Conservation (phyloP, 176 grass and related monocot genomes). For the Lolium multiflorum region DNA sequence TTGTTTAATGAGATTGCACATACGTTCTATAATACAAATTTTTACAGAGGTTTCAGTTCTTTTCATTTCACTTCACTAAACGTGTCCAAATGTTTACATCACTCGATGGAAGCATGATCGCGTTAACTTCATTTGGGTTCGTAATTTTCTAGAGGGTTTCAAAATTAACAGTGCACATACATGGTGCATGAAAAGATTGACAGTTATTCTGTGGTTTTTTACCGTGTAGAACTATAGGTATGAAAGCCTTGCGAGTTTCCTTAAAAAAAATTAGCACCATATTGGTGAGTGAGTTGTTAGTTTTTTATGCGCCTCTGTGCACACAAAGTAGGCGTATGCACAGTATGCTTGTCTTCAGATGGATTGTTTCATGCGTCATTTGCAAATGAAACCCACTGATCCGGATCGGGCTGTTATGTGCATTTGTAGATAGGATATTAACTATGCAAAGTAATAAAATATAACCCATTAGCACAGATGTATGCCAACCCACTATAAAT, state of each 20-base stretch:
- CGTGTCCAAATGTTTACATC: slow-evolving; percentile 4
- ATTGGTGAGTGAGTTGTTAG: not conserved
- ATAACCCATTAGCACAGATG: not conserved
- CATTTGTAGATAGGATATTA: not conserved
- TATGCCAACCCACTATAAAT: not conserved
- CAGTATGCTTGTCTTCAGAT: not conserved
- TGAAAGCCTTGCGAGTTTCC: not conserved
- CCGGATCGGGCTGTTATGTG: not conserved
- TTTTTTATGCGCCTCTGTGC: not conserved
- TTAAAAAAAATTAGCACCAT: not conserved
- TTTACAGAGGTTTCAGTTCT: not conserved
- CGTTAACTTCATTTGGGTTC: not conserved
- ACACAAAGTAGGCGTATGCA: not conserved
- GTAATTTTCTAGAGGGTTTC: not conserved
- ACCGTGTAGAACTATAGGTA: not conserved
- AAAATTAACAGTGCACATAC: not conserved
- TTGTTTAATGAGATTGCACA: not conserved
- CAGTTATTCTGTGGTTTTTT: not conserved
- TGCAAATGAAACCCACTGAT: no score
- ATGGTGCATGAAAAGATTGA: not conserved
- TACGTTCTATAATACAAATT: not conserved
- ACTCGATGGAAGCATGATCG: not conserved
- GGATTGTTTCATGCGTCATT: not conserved
- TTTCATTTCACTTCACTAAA: slow-evolving; percentile 18
- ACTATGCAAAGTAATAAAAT: not conserved